A percentile compares a stretch with the other conserved stretches of the same genome.
Conservation (phyloP, 441 rosid species). For the Manihot esculenta region DNA sequence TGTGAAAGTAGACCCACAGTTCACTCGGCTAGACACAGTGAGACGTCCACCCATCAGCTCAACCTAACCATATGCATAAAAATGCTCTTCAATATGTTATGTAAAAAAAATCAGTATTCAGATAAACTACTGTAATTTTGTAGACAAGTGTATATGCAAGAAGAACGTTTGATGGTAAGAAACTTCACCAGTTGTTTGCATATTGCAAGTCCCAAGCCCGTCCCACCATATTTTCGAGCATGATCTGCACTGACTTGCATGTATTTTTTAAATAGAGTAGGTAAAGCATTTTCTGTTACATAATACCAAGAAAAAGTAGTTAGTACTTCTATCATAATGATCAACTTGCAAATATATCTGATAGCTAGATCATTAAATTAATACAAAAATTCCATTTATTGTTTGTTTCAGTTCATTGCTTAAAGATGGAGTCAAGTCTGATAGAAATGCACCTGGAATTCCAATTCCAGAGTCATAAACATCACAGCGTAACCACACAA, state of each 20-base stretch:
- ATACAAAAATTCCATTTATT: not conserved
- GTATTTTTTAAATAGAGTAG: constrained; percentile 78
- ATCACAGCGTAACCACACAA: constrained; percentile 88
- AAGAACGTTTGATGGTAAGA: constrained; percentile 1
- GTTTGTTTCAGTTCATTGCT: not conserved
- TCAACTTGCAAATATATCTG: constrained; percentile 3
- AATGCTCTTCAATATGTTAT: constrained; percentile 18
- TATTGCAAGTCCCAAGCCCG: constrained; percentile 97
- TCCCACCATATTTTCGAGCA: constrained; percentile 95
- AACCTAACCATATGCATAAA: constrained; percentile 47
- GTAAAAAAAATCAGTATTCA: not conserved
- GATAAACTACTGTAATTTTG: not conserved
- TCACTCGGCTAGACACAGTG: constrained; percentile 78
- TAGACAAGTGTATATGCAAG: not conserved
- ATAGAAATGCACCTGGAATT: constrained; percentile 65
- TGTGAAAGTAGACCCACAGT: constrained; percentile 80
- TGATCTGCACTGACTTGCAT: constrained; percentile 98
- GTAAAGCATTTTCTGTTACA: constrained; percentile 76
- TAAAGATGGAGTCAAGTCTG: not conserved
- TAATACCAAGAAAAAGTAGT: constrained; percentile 17
- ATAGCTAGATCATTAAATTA: not conserved
- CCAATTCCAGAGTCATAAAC: constrained; percentile 96
- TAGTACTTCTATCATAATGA: not conserved
- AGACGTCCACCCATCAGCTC: constrained; percentile 94
- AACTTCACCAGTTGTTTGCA: constrained; percentile 86